Base-by-base conservation (phyloP, 306 rosid genomes). In the Cucumis sativus region DNA sequence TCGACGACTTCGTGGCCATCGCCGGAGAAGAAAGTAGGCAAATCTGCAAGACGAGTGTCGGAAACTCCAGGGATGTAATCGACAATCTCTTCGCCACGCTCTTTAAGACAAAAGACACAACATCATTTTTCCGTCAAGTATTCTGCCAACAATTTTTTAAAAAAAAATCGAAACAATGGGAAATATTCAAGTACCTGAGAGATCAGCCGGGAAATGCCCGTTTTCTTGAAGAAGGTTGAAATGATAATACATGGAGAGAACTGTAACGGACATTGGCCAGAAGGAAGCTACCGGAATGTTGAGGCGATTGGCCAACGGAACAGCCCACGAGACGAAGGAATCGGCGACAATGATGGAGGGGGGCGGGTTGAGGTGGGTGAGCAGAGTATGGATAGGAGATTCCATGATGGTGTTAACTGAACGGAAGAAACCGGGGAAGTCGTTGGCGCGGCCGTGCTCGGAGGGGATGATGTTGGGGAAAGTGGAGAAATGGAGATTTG, bases 191-290 rank as follows among this genome's bases (percentile, higher is more conserved):
- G 20, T 71, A 79, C 81, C 81, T 23, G 77, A 57, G 45, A 43
- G 16, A 1, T 70, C 58, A 11, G 62, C 69, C 11, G 68, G 61
- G 20, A 30, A n/a, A 37, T 74, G 78, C 1, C 55, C 76, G 56
- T 55, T 62, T 15, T 63, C 52, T 6, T 28, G 20, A n/a, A 85
- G 49, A 47, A 83, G 82, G 55, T 88, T 76, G 56, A 74, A 77
- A 63, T 77, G 84, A 7, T 60, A 79, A 8, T 82, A 14, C 52
- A 80, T 54, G 4, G 84, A 83, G 64, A 85, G 81, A 18, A 83
- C 74, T 3, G 85, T 45, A 2, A 84, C 86, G 30, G 92, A 83
- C 87, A 83, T 82, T 1, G 87, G 78, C 87, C 84, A 84, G 10
- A 86, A 72, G 59, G 78, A 63, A 3, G 88, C 86, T 7, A 60